Evolutionary conservation across 768 basidiomycete species (phyloP), one percentile per base, ranked within the genome.

Genomic region (Boletus sp.): DNA sequence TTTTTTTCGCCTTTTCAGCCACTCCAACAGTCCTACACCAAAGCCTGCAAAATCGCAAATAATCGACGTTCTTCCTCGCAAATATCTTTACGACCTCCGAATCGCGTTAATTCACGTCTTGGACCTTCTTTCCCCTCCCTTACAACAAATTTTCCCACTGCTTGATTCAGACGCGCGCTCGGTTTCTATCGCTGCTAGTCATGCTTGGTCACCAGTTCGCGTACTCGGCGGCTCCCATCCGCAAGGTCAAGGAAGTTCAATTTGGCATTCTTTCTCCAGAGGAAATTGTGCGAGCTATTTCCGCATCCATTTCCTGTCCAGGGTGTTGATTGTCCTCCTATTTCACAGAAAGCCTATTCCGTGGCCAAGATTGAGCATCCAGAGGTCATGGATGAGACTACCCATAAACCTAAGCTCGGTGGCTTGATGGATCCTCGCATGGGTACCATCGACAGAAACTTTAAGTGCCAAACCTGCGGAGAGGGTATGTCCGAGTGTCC

Each of bases 401-500:
- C 86, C 1, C 89, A 88, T 66, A 89, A 87, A 67, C 90, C 92
- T 25, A 98, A 97, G 76, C 77, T 84, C 25, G 94, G 93, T 45
- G 97, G 97, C 43, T 77, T 99, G 67, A 96, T 96, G 89, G 97
- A 99, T 75, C 93, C 95, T 47, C 85, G 93, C 55, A 93, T 98
- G 89, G 97, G 97, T 37, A 99, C 93, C 29, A 96, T 95, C 64
- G 93, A 95, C 78, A 81, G 93, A 62, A 94, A 95, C 71, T 95
- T 96, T 77, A 98, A 98, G 77, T 99, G 97, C 71, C 94, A 98
- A 77, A 98, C 97, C 29, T 98, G 97, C 72, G 95, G 94, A 61
- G 97, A 99, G 80, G 96, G 95, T n/a, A 98, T 98, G 95, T 88
- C 93, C 17, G 97, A 98, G 71, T 99, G 97, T 76, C 95, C 97